phyloP scores from a whole-genome alignment of 2,329 filamentous ascomycete species.

The Penicillium sp. region DNA sequence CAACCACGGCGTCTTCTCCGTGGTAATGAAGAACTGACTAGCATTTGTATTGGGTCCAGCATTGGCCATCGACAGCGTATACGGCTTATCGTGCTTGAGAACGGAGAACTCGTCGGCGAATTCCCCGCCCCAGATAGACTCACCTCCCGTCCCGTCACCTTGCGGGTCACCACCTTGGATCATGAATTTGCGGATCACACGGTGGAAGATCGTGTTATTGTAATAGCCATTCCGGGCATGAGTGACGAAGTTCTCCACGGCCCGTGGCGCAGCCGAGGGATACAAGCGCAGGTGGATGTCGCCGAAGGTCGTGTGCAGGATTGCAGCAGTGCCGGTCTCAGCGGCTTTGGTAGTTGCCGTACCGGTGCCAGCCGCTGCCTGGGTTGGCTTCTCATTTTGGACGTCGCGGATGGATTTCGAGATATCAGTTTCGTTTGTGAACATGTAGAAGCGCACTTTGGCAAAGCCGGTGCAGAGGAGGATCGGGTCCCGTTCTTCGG shows the following conservation, averaged over 20 bases:
- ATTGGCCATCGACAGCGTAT: constrained; percentile 97
- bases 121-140: constrained; percentile 88
- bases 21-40: constrained; percentile 97
- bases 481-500: constrained; percentile 86
- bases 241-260: constrained; percentile 96
- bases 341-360: constrained; percentile 58
- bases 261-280: constrained; percentile 86
- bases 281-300: constrained; percentile 93
- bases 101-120: constrained; percentile 93
- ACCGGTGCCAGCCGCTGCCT: constrained; percentile 51
- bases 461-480: constrained; percentile 77
- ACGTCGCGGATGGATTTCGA: constrained; percentile 83
- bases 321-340: constrained; percentile 73
- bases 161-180: constrained; percentile 82
- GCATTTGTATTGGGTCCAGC: constrained; percentile 93
- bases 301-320: constrained; percentile 88
- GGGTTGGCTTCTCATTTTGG: constrained; percentile 87
- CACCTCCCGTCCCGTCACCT: constrained; percentile 84
- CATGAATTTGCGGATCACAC: constrained; percentile 98
- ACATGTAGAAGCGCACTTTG: constrained; percentile 96
- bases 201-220: constrained; percentile 96
- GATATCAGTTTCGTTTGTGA: constrained; percentile 83
- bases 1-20: constrained; percentile 94
- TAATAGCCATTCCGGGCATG: constrained; percentile 90
- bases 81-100: constrained; percentile 90